phyloP scores from a whole-genome alignment of 139 green algal genomes.

The Chlorella sorokiniana region DNA sequence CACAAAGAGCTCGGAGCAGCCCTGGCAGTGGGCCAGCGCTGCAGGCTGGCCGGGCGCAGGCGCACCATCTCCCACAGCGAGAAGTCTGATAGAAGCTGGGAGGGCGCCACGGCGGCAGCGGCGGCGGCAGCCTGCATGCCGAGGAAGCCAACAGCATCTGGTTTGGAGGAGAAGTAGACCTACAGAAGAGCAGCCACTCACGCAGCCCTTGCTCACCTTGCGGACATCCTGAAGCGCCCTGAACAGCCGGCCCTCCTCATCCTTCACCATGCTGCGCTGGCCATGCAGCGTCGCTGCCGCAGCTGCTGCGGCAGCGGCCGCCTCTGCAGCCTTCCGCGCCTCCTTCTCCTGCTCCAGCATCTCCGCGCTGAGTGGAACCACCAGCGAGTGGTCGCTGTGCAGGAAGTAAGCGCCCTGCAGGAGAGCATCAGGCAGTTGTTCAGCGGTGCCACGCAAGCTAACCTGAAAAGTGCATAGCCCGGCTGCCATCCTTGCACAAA shows the following conservation, averaged over 20 bases:
- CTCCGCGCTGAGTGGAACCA: slow-evolving; percentile 16
- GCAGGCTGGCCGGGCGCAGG: not conserved
- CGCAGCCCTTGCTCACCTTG: slow-evolving; percentile 11
- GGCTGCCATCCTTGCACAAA: not conserved
- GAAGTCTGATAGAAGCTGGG: slow-evolving; percentile 26
- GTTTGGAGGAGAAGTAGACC: not conserved
- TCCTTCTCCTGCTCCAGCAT: slow-evolving; percentile 31
- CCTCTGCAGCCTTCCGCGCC: slow-evolving; percentile 26
- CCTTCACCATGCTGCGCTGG: not conserved
- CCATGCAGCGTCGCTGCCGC: not conserved
- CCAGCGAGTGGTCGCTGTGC: not conserved
- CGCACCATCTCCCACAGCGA: slow-evolving; percentile 40
- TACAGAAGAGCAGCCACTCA: not conserved
- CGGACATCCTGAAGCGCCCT: slow-evolving; percentile 12
- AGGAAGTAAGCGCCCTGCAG: slow-evolving; percentile 15
- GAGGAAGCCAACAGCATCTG: not conserved
- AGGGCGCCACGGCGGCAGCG: slow-evolving; percentile 17
- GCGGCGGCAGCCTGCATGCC: slow-evolving; percentile 1
- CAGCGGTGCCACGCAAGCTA: not conserved
- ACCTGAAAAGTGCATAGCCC: not conserved
- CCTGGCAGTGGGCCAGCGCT: slow-evolving; percentile 17
- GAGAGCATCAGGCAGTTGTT: not conserved
- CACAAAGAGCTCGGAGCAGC: slow-evolving; percentile 28
- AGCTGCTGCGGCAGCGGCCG: slow-evolving; percentile 9
- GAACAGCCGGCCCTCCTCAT: slow-evolving; percentile 33